Evolutionary conservation across 1,284 basidiomycete species (phyloP), one percentile per base, ranked within the genome.

Genomic region (Cryptococcus floricola): DNA sequence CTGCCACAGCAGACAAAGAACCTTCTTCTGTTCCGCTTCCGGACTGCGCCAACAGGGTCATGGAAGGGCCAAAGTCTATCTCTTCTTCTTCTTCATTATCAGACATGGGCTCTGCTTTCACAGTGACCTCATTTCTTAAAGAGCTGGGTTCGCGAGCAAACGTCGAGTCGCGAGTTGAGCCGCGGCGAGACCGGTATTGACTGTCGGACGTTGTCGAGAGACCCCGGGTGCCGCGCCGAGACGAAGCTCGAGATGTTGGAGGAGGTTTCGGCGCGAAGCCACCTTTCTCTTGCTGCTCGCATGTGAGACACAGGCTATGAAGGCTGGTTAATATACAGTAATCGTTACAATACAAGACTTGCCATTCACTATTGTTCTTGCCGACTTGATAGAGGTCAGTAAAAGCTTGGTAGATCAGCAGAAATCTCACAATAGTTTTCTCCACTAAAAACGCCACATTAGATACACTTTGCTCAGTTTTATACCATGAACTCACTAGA

Each of bases 281-380:
- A 27, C 69, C 67, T 19, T 44, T 46, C 1, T 54, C 37, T 7
- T 44, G 53, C 37, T 61, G 51, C 57, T 74, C 72, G 57, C 74
- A 74, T 0, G 71, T 65, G 37, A 70, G 48, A 56, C 74, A 76
- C 10, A 74, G 63, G 50, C 71, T 73, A 14, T 28, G 16, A 45
- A 39, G 8, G 48, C 13, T 23, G 16, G 28, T 14, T 23, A 25
- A 46, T 14, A 25, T 49, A 7, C 28, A 10, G 28, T 13, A 14
- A 34, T 9, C n/a, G 8, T 16, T 14, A 28, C 18, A 49, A 19
- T 31, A 16, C 10, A 39, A 39, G 19, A 55, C 70, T 56, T 47
- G 69, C 71, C 74, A 74, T 54, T 71, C 71, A 19, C 62, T 57
- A 48, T 76, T 76, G 34, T 54, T 58, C 31, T 68, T 62, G 16